A percentile compares a stretch with the other conserved stretches of the same genome.
Conservation (phyloP, 306 rosid genomes). For the Echinosophora koreensis region DNA sequence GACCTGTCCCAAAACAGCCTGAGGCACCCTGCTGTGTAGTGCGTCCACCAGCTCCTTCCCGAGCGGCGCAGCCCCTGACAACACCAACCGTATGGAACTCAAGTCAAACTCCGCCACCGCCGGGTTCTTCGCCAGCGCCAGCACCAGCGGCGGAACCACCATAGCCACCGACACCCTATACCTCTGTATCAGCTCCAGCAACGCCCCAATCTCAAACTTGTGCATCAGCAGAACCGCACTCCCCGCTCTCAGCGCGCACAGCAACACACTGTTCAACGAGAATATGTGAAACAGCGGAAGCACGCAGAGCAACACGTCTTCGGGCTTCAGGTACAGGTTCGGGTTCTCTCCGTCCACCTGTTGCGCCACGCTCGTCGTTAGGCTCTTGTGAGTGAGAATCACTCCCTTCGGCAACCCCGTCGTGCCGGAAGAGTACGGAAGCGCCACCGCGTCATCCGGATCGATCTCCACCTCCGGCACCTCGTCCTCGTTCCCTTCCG, state of each 20-base stretch:
- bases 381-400: conserved; percentile 75
- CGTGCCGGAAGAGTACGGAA: conserved; percentile 93
- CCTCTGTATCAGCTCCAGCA: conserved; percentile 62
- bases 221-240: conserved; percentile 73
- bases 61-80: conserved; percentile 91
- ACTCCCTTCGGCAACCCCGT: conserved; percentile 92
- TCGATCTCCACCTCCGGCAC: conserved; percentile 48
- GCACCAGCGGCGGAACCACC: conserved; percentile 89
- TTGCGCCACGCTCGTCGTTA: conserved; percentile 81
- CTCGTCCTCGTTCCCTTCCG: conserved; percentile 58
- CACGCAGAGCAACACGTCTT: conserved; percentile 81
- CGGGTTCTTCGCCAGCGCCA: conserved; percentile 82
- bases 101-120: conserved; percentile 70
- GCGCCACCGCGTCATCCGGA: conserved; percentile 67
- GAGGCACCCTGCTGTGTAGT: conserved; percentile 66
- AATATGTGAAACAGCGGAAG: conserved; percentile 89
- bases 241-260: conserved; percentile 73
- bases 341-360: conserved; percentile 95
- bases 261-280: conserved; percentile 70
- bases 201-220: conserved; percentile 77
- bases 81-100: conserved; percentile 68
- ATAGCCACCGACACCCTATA: conserved; percentile 75
- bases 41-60: conserved; percentile 88
- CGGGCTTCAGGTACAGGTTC: conserved; percentile 57
- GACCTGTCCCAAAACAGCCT: conserved; percentile 88